A percentile compares a stretch with the other conserved stretches of the same genome.
These are phyloP conservation scores for Leccinum griseonigrum DNA, from an alignment of 1,284 basidiomycete genomes.

Conservation along the genomic window DNA sequence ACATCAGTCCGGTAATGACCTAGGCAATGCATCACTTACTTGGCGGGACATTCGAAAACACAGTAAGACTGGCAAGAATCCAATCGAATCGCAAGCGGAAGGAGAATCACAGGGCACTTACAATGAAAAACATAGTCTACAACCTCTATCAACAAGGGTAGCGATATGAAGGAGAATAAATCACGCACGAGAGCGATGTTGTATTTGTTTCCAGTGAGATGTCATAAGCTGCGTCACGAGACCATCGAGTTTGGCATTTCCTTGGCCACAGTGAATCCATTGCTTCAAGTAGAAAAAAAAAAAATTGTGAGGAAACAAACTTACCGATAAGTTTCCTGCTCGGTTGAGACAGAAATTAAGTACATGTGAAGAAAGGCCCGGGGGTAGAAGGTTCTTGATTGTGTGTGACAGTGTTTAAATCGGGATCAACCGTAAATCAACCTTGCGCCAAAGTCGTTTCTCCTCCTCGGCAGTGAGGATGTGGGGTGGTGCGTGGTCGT, in stretches of 20 bases:
- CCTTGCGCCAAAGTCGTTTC: slow-evolving; percentile 58
- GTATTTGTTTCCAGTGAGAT: slow-evolving; percentile 57
- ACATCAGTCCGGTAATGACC: neutral
- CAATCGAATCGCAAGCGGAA: neutral
- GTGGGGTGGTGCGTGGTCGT: neutral
- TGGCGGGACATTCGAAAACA: slow-evolving; percentile 33
- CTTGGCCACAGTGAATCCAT: slow-evolving; percentile 30
- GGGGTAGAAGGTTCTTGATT: neutral
- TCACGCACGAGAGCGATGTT: slow-evolving; percentile 60
- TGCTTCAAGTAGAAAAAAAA: neutral
- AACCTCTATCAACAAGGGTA: neutral
- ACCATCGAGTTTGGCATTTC: slow-evolving; percentile 66
- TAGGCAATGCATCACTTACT: slow-evolving; percentile 14
- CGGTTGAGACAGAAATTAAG: neutral
- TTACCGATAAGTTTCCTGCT: slow-evolving; percentile 54
- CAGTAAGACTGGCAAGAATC: slow-evolving; percentile 20
- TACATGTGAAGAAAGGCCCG: neutral
- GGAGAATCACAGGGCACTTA: slow-evolving; percentile 29
- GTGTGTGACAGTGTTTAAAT: slow-evolving; percentile 31
- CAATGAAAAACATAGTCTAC: slow-evolving; percentile 71
- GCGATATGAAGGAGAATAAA: neutral
- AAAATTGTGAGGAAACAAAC: neutral
- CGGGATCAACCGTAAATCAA: slow-evolving; percentile 63
- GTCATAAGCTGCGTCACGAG: slow-evolving; percentile 44
- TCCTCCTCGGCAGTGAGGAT: slow-evolving; percentile 43